Evolutionary conservation across 768 basidiomycete genomes (phyloP).

Genomic region (Pholiota microspora): DNA sequence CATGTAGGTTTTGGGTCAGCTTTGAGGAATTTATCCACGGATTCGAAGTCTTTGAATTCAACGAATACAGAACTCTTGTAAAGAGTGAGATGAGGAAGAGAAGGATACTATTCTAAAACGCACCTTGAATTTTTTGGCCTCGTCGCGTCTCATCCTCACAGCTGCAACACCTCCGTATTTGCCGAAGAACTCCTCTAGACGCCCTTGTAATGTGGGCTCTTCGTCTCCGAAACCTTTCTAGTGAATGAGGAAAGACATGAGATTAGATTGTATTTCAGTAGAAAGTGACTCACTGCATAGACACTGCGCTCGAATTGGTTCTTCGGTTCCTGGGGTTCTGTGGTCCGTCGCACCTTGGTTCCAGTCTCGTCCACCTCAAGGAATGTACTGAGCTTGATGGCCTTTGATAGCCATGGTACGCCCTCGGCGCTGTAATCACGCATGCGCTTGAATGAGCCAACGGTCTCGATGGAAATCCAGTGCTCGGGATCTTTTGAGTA

Average conservation of each 20-base stretch:
- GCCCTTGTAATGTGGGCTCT: slow-evolving; percentile 59
- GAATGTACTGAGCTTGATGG: slow-evolving; percentile 50
- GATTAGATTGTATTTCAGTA: background rate
- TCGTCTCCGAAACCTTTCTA: slow-evolving; percentile 89
- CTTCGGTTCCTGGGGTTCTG: slow-evolving; percentile 76
- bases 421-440: slow-evolving; percentile 62
- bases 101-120: background rate
- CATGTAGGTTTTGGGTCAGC: slow-evolving; percentile 82
- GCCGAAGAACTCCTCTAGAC: slow-evolving; percentile 78
- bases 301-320: slow-evolving; percentile 80
- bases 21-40: slow-evolving; percentile 72
- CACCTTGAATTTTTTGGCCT: slow-evolving; percentile 88
- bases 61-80: slow-evolving; percentile 86
- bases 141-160: slow-evolving; percentile 86
- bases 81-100: background rate
- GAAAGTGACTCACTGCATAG: slow-evolving; percentile 67
- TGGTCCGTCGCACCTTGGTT: slow-evolving; percentile 69
- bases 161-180: slow-evolving; percentile 77
- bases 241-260: background rate
- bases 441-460: slow-evolving; percentile 97
- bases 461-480: slow-evolving; percentile 86
- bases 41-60: slow-evolving; percentile 75
- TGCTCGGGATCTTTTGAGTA: slow-evolving; percentile 79
- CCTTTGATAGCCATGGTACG: slow-evolving; percentile 64
- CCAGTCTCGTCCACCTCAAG: slow-evolving; percentile 77